Evolutionary conservation across 192 early-diverging fungal species (phyloP).

Genomic region (Podila epicladia): DNA sequence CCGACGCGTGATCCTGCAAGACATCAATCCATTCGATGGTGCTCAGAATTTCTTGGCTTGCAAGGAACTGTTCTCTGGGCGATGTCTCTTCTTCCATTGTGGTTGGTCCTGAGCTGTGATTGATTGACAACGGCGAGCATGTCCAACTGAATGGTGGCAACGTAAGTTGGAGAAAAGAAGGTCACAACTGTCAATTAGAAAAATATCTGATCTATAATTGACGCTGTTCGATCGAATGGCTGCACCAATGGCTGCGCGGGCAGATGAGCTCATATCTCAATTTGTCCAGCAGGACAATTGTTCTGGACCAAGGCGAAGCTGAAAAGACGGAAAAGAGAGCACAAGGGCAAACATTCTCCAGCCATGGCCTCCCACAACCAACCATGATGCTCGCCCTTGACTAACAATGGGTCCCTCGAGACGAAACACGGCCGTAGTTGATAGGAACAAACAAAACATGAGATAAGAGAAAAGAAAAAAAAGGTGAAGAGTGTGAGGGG

Average conservation of each 20-base stretch:
- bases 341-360: no score
- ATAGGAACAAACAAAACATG: no score
- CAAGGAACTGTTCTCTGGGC: conserved; percentile 27
- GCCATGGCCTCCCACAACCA: no score
- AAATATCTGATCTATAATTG: not conserved
- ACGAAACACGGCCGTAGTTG: no score
- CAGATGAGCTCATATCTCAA: not conserved
- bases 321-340: no score
- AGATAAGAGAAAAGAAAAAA: no score
- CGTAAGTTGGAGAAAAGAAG: not conserved
- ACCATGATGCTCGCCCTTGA: no score
- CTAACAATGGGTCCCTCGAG: no score
- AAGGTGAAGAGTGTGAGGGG: no score
- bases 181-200: not conserved
- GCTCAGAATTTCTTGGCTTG: conserved; percentile 39
- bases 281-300: no score
- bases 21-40: conserved; percentile 42
- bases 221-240: not conserved
- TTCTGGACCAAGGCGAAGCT: no score
- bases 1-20: conserved; percentile 7
- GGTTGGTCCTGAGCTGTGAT: not conserved
- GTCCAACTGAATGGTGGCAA: not conserved
- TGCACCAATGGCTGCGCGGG: not conserved
- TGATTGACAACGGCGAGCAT: not conserved
- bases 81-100: conserved; percentile 5